phyloP scores from a whole-genome alignment of 78 protist genomes.

The slime mould (Dictyostelium discoideum) region dicty_2.7 NC_007091.3:4511501-4512000 shows the following conservation, averaged over 20 bases:
- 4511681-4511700: too few species aligned
- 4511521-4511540: constrained; percentile 12
- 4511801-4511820: constrained; percentile 13
- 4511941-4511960: not conserved
- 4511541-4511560: constrained; percentile 9
- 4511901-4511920: not conserved
- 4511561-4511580: not conserved
- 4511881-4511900: not conserved
- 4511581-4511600: not conserved
- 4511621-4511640: constrained; percentile 5
- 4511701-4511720: not conserved
- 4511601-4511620: constrained; percentile 6
- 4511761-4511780: not conserved
- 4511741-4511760: constrained; percentile 25
- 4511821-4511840: not conserved
- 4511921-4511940: not conserved
- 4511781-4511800: constrained; percentile 44
- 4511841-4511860: too few species aligned
- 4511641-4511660: not conserved
- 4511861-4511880: not conserved
- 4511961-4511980: not conserved
- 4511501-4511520: not conserved
- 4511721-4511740: constrained; percentile 57
- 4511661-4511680: not conserved
- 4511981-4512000: not conserved